A percentile compares a stretch with the other conserved stretches of the same genome.
Conservation (phyloP, 305 asterid genomes). For the Euphrasia arctica region DNA sequence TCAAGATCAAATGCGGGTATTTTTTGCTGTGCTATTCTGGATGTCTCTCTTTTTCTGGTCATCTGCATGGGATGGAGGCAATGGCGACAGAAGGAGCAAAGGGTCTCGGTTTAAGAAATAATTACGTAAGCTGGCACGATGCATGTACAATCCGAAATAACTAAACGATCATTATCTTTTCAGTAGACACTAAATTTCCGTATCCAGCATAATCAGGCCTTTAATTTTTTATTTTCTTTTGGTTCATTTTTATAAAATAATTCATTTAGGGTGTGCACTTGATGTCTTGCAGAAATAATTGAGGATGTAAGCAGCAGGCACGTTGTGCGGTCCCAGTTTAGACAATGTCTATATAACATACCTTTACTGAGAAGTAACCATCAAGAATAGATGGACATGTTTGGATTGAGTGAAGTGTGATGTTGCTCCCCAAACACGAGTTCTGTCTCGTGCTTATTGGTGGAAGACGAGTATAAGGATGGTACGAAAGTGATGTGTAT, state of each 20-base stretch:
- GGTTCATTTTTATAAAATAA: not conserved
- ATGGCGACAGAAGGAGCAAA: slow-evolving; percentile 47
- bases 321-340: too few relatives aligned
- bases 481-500: too few relatives aligned
- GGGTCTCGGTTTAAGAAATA: slow-evolving; percentile 61
- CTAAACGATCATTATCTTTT: not conserved
- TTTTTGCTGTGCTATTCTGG: slow-evolving; percentile 85
- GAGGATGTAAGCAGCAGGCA: slow-evolving; percentile 13
- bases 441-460: too few relatives aligned
- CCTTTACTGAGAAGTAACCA: too few relatives aligned
- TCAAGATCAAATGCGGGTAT: slow-evolving; percentile 60
- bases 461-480: too few relatives aligned
- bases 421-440: too few relatives aligned
- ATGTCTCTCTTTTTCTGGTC: slow-evolving; percentile 96
- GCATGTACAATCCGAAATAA: slow-evolving; percentile 7
- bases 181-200: not conserved
- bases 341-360: too few relatives aligned
- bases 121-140: slow-evolving; percentile 17
- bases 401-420: too few relatives aligned
- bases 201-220: not conserved
- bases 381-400: too few relatives aligned
- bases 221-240: not conserved
- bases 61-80: slow-evolving; percentile 67
- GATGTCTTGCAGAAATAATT: slow-evolving; percentile 35
- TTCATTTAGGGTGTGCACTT: not conserved